Evolutionary conservation across 345 rosid species (phyloP).

Genomic region (Triadica sebifera): DNA sequence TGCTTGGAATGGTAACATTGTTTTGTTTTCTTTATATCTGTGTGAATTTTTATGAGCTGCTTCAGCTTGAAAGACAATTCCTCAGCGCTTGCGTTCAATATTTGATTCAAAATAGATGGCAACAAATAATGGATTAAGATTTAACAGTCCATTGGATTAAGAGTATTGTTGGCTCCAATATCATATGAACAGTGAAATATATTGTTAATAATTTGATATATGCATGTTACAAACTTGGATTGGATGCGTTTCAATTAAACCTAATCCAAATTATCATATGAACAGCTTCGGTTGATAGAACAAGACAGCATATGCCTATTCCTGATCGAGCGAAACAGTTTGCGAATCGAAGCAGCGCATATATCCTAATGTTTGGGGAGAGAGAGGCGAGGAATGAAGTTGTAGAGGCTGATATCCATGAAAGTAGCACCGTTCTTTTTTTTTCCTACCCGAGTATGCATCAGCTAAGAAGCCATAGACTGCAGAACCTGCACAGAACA

Average conservation of each 20-base stretch:
- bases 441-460: conserved; percentile 57
- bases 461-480: conserved; percentile 60
- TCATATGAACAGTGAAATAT: neutral
- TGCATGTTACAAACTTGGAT: neutral
- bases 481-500: conserved; percentile 48
- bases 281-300: conserved; percentile 63
- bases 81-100: neutral
- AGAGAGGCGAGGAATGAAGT: conserved; percentile 62
- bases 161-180: too few relatives aligned
- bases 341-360: conserved; percentile 57
- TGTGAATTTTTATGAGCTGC: neutral
- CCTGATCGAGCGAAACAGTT: conserved; percentile 63
- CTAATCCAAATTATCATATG: too few relatives aligned
- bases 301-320: conserved; percentile 64
- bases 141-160: too few relatives aligned
- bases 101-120: neutral
- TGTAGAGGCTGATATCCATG: conserved; percentile 48
- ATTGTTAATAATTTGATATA: neutral
- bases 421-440: conserved; percentile 39
- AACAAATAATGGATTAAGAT: neutral
- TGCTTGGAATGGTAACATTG: neutral
- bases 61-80: neutral
- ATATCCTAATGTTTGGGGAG: conserved; percentile 69
- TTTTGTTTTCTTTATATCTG: neutral
- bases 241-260: neutral